A percentile compares a stretch with the other conserved stretches of the same genome.
Conservation (phyloP, 2,329 filamentous ascomycete genomes). For the Trichoderma simmonsii region DNA sequence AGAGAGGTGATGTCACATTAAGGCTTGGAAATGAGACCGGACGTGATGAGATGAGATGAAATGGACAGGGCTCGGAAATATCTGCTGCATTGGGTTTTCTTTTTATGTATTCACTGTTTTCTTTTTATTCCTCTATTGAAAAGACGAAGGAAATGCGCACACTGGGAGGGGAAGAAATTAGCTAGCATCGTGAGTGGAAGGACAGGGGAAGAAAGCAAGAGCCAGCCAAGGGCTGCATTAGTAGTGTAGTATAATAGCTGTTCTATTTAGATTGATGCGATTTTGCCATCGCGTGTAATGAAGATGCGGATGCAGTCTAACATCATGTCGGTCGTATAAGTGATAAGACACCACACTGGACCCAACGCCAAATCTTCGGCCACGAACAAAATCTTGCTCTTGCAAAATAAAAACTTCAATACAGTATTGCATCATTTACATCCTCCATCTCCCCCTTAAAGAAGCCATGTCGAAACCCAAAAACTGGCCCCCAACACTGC, state of each 20-base stretch:
- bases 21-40: conserved; percentile 1
- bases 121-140: background rate
- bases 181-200: background rate
- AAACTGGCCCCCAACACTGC: conserved; percentile 55
- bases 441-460: background rate
- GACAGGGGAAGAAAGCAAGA: background rate
- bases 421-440: background rate
- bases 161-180: background rate
- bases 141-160: background rate
- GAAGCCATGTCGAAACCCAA: conserved; percentile 41
- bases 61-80: background rate
- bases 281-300: background rate
- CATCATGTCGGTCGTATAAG: background rate
- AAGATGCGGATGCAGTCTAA: background rate
- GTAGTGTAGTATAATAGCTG: conserved; percentile 16
- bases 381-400: background rate
- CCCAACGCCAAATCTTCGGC: conserved; percentile 16
- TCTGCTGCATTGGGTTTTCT: background rate
- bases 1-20: conserved; percentile 56
- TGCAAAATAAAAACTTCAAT: background rate
- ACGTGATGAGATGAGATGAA: background rate
- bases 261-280: background rate
- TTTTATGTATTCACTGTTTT: background rate
- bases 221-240: background rate
- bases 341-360: background rate